Conservation (phyloP, 2,329 filamentous ascomycete genomes). For the Pseudopithomyces maydicus region DNA sequence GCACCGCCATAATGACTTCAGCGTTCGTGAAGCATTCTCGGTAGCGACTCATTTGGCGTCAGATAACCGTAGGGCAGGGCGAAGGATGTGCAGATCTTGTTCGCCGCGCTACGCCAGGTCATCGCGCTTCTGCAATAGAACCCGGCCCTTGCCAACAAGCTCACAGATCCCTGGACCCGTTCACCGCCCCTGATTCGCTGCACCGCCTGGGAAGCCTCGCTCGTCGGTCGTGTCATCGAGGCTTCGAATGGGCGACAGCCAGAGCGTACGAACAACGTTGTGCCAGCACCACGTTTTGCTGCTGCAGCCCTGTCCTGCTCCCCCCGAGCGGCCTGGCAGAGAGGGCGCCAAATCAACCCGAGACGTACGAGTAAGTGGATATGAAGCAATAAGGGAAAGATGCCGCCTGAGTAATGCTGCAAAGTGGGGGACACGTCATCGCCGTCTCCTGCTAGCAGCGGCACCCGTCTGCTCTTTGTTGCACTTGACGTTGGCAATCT, state of each 20-base stretch:
- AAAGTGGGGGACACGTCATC: conserved; percentile 41
- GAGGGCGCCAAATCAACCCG: conserved; percentile 34
- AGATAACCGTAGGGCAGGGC: conserved; percentile 42
- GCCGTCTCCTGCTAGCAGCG: conserved; percentile 20
- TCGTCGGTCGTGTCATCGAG: conserved; percentile 18
- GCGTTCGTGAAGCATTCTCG: conserved; percentile 42
- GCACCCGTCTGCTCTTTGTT: conserved; percentile 31
- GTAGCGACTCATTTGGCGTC: conserved; percentile 41
- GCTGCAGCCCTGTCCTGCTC: conserved; percentile 36
- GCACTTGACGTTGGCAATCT: conserved; percentile 33
- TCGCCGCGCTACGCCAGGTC: conserved; percentile 45
- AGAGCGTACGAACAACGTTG: conserved; percentile 9
- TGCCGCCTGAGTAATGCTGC: conserved; percentile 29
- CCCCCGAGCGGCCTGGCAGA: conserved; percentile 35
- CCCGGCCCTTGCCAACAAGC: conserved; percentile 31
- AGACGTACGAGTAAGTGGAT: conserved; percentile 26
- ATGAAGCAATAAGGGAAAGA: conserved; percentile 28
- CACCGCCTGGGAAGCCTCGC: conserved; percentile 25
- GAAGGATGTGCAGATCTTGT: conserved; percentile 48
- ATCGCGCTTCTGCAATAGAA: conserved; percentile 43
- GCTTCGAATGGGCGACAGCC: conserved; percentile 28
- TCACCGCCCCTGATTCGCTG: conserved; percentile 48
- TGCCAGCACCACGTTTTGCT: conserved; percentile 21
- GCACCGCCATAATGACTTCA: conserved; percentile 44
- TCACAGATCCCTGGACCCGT: conserved; percentile 44